Conservation (phyloP, 108 stramenopile genomes). For the Skeletonema potamos region DNA sequence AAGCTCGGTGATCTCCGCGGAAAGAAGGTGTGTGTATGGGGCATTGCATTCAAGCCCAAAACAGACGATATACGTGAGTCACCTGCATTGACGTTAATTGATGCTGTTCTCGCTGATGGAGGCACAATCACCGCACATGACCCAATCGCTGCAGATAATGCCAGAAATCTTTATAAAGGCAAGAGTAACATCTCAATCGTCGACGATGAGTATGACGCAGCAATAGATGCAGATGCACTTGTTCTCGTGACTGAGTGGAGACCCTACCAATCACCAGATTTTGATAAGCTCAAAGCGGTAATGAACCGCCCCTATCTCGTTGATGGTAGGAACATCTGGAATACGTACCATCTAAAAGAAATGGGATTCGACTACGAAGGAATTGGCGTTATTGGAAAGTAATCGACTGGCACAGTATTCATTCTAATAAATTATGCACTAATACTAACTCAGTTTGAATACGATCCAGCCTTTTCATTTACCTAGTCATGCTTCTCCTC, state of each 20-base stretch:
- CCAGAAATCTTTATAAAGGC: slow-evolving; percentile 6
- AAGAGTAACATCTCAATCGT: background rate
- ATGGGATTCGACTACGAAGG: slow-evolving; percentile 15
- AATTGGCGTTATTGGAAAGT: slow-evolving; percentile 12
- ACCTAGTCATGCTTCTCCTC: background rate
- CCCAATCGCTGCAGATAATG: slow-evolving; percentile 13
- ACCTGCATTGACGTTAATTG: slow-evolving; percentile 10
- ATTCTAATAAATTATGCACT: background rate
- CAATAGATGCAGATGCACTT: slow-evolving; percentile 9
- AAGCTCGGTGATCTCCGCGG: slow-evolving; percentile 11
- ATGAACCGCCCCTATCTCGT: background rate
- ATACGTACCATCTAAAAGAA: slow-evolving; percentile 4
- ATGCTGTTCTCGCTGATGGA: slow-evolving; percentile 11
- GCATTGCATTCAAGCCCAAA: slow-evolving; percentile 15
- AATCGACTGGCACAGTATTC: background rate
- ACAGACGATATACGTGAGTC: slow-evolving; percentile 19
- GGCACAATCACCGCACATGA: background rate
- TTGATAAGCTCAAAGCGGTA: slow-evolving; percentile 4
- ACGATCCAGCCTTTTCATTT: background rate
- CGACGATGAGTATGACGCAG: slow-evolving; percentile 17
- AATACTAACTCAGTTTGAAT: too few species aligned
- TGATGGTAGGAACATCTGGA: slow-evolving; percentile 14
- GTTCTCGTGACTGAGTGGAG: slow-evolving; percentile 17
- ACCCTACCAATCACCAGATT: slow-evolving; percentile 13
- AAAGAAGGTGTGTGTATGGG: slow-evolving; percentile 2